Conservation (phyloP, 345 rosid species). For the Syzygium aromaticum region DNA sequence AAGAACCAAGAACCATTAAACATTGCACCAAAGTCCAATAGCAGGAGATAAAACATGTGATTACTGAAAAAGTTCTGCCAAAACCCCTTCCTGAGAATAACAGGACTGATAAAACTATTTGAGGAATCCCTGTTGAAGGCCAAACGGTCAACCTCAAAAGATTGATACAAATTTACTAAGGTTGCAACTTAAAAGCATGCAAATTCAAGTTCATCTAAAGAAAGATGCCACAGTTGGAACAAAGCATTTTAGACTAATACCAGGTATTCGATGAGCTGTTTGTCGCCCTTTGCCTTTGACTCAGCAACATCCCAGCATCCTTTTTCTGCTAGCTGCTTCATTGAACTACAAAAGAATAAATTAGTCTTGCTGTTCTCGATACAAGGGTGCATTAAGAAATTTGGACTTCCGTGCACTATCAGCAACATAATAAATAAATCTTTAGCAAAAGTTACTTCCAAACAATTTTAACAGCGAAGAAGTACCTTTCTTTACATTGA, state of each 20-base stretch:
- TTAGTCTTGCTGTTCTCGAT: not conserved
- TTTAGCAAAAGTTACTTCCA: not conserved
- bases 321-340: conserved; percentile 80
- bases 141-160: not conserved
- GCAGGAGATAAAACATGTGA: not conserved
- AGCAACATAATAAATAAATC: not conserved
- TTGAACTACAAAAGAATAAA: conserved; percentile 31
- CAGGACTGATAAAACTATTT: not conserved
- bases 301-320: conserved; percentile 96
- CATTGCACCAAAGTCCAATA: not conserved
- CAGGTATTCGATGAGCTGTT: conserved; percentile 63
- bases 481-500: conserved; percentile 75
- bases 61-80: not conserved
- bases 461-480: not conserved
- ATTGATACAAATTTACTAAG: not conserved
- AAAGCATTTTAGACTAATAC: conserved; percentile 23
- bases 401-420: not conserved
- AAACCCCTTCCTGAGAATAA: not conserved
- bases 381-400: not conserved
- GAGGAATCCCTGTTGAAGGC: not conserved
- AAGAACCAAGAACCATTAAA: not conserved
- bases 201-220: not conserved
- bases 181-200: not conserved
- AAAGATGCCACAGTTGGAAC: not conserved
- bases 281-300: conserved; percentile 53